These are phyloP conservation scores for Crithidia fasciculata DNA, from an alignment of 208 protist species.

Conservation along the genomic window DNA sequence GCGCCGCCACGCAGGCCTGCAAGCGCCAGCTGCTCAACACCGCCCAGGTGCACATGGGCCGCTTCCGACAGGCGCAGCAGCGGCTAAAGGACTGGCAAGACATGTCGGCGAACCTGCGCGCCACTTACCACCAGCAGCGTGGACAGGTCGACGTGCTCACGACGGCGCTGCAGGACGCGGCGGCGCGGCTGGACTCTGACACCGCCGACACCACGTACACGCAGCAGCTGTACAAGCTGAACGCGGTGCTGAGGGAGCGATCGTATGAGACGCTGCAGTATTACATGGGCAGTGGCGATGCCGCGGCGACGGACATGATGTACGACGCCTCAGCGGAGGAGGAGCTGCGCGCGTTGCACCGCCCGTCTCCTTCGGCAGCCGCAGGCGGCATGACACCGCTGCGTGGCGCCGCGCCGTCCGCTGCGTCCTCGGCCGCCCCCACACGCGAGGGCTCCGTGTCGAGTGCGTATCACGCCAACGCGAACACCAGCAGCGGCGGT, in stretches of 20 bases:
- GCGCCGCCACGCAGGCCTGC: constrained; percentile 8
- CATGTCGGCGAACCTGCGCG: constrained; percentile 35
- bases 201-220: constrained; percentile 15
- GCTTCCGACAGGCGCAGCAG: constrained; percentile 55
- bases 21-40: constrained; percentile 32
- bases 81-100: constrained; percentile 67
- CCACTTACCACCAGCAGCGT: constrained; percentile 35
- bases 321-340: constrained; percentile 33
- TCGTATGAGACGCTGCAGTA: constrained; percentile 44
- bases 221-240: constrained; percentile 40
- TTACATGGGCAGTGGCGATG: constrained; percentile 31
- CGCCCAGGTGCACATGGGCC: constrained; percentile 34
- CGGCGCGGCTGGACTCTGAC: constrained; percentile 37
- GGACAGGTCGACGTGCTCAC: constrained; percentile 44
- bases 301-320: constrained; percentile 13
- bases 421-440: constrained; percentile 6
- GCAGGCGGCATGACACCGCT: constrained; percentile 15
- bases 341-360: constrained; percentile 29
- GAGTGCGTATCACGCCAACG: constrained; percentile 1
- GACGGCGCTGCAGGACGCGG: constrained; percentile 36
- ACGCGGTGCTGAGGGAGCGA: constrained; percentile 39
- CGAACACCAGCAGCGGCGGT: background rate
- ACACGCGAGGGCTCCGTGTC: constrained; percentile 20
- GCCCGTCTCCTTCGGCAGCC: constrained; percentile 15
- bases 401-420: background rate